These are phyloP conservation scores for Chaetomium strumarium DNA, from an alignment of 2,329 filamentous ascomycete genomes.

Conservation along the genomic window DNA sequence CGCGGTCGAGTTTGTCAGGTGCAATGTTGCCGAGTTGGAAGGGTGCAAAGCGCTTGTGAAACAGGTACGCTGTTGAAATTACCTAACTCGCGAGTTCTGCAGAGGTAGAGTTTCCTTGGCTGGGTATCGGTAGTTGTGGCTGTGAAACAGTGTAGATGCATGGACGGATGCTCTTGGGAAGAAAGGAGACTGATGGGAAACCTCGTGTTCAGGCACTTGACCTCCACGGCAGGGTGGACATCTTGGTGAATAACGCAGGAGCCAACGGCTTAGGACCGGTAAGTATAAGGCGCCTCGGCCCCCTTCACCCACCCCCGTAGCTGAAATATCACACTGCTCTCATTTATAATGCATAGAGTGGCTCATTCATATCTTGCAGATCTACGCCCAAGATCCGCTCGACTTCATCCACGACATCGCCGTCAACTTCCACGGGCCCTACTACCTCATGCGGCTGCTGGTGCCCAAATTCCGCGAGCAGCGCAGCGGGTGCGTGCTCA, in stretches of 20 bases:
- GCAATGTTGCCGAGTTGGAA: constrained; percentile 25
- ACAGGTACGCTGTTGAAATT: constrained; percentile 13
- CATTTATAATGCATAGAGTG: not conserved
- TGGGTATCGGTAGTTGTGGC: too few species aligned
- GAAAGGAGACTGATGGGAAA: not conserved
- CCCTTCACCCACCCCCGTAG: not conserved
- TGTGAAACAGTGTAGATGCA: not conserved
- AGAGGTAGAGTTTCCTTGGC: not conserved
- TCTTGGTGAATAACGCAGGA: constrained; percentile 30
- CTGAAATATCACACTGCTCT: not conserved
- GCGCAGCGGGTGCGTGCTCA: constrained; percentile 27
- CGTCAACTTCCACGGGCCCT: constrained; percentile 30
- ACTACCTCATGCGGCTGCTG: constrained; percentile 28
- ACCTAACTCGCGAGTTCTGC: too few species aligned
- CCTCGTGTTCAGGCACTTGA: constrained; percentile 21
- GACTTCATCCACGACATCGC: constrained; percentile 27
- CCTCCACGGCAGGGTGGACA: constrained; percentile 21
- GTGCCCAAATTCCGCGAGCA: constrained; percentile 25
- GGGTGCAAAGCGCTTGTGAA: constrained; percentile 24
- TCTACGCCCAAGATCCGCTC: constrained; percentile 24
- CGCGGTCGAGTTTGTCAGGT: constrained; percentile 22
- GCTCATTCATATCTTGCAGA: constrained; percentile 1
- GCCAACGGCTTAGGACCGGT: constrained; percentile 26
- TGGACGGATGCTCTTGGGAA: not conserved
- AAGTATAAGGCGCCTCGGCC: too few species aligned